phyloP scores from a whole-genome alignment of 148 eudicot species.

The Chenopodium formosanum region DNA sequence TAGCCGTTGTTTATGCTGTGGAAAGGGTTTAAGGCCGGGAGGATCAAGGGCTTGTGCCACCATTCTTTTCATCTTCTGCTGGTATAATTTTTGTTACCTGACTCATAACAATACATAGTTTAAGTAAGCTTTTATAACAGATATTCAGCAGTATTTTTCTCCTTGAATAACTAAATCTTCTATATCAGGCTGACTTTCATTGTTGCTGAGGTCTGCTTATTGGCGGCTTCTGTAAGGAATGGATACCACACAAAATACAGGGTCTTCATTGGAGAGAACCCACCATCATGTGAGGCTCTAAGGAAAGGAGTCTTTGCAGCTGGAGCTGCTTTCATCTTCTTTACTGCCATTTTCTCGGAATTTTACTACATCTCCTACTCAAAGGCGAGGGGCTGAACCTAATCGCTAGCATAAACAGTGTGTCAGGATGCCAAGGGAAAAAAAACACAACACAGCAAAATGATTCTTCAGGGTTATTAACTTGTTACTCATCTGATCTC shows the following conservation, averaged over 20 bases:
- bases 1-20: constrained; percentile 86
- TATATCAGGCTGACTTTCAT: constrained; percentile 64
- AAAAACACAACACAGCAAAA: neutral
- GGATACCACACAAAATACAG: constrained; percentile 61
- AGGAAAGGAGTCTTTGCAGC: constrained; percentile 94
- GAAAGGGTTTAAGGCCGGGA: constrained; percentile 66
- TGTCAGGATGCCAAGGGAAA: neutral
- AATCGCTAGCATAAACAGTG: neutral
- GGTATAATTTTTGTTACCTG: constrained; percentile 38
- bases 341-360: constrained; percentile 65
- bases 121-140: neutral
- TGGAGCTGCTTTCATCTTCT: constrained; percentile 75
- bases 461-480: neutral
- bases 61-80: constrained; percentile 80
- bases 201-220: constrained; percentile 69
- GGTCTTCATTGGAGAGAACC: constrained; percentile 31
- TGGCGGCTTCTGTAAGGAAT: constrained; percentile 75
- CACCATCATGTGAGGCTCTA: constrained; percentile 69
- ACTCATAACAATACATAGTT: neutral
- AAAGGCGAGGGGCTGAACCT: constrained; percentile 46
- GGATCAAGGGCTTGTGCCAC: constrained; percentile 86
- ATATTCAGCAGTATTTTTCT: neutral
- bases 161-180: neutral
- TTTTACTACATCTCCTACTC: constrained; percentile 64
- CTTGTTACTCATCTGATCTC: neutral